phyloP scores from a whole-genome alignment of 2,329 filamentous ascomycete species.

The Coniochaeta sp. region DNA sequence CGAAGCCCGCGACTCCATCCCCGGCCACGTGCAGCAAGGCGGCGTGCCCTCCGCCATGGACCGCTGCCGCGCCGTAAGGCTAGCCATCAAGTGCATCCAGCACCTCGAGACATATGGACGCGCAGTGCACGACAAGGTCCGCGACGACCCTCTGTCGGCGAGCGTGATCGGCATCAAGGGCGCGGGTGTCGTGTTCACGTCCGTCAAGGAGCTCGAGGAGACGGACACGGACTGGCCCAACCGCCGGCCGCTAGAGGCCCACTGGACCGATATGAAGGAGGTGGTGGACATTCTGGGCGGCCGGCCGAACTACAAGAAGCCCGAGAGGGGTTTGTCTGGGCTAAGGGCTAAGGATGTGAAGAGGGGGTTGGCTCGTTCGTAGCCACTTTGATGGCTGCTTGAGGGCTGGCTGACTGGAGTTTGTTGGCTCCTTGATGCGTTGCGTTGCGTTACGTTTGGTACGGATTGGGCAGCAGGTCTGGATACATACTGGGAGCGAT shows the following conservation, averaged over 20 bases:
- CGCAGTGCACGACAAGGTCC: conserved; percentile 59
- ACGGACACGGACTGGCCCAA: conserved; percentile 91
- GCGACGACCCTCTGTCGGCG: conserved; percentile 64
- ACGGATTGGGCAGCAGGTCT: background rate
- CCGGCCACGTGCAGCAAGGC: conserved; percentile 91
- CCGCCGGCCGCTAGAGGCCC: conserved; percentile 73
- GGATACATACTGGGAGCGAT: background rate
- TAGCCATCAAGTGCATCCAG: conserved; percentile 91
- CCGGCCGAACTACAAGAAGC: conserved; percentile 46
- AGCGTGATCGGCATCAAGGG: conserved; percentile 90
- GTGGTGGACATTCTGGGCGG: conserved; percentile 82
- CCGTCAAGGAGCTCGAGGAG: conserved; percentile 74
- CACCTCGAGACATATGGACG: conserved; percentile 75
- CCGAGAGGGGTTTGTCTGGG: conserved; percentile 43
- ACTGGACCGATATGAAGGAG: conserved; percentile 75
- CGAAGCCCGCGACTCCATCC: conserved; percentile 84
- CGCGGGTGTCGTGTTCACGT: conserved; percentile 78
- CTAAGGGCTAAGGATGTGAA: conserved; percentile 54
- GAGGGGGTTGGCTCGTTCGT: conserved; percentile 42
- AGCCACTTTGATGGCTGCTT: too few species aligned
- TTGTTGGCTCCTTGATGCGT: too few species aligned
- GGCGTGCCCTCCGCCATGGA: conserved; percentile 94
- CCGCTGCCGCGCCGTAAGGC: conserved; percentile 80
- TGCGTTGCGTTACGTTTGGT: background rate
- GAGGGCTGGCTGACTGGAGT: background rate